Evolutionary conservation across 2,329 filamentous ascomycete species (phyloP).

Genomic region (Zymoseptoria ardabiliae): DNA sequence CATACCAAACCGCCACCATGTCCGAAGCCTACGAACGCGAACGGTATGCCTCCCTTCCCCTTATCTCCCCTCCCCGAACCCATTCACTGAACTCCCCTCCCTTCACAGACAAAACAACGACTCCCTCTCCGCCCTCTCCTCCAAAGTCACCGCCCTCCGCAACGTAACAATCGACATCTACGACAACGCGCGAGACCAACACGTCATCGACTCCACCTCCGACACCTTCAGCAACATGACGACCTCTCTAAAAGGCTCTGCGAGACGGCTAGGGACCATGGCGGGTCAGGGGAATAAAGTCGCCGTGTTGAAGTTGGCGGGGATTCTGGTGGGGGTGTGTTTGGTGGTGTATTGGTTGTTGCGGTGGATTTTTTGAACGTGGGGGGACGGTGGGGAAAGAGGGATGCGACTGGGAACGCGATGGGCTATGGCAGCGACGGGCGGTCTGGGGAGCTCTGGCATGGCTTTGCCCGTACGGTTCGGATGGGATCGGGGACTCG

Average conservation of each 20-base stretch:
- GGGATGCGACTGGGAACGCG: not conserved
- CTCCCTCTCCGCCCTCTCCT: slow-evolving; percentile 80
- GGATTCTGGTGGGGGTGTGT: slow-evolving; percentile 66
- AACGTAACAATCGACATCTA: slow-evolving; percentile 97
- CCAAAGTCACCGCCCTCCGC: slow-evolving; percentile 85
- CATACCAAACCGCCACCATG: slow-evolving; percentile 32
- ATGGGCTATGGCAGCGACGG: too few species aligned
- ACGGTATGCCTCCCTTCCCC: slow-evolving; percentile 40
- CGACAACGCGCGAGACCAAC: slow-evolving; percentile 84
- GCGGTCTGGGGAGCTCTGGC: too few species aligned
- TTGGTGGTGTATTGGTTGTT: slow-evolving; percentile 67
- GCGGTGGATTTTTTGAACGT: slow-evolving; percentile 27
- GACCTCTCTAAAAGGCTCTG: slow-evolving; percentile 75
- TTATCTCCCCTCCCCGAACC: not conserved
- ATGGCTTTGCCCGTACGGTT: too few species aligned
- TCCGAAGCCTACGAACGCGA: slow-evolving; percentile 53
- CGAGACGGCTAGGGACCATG: slow-evolving; percentile 77
- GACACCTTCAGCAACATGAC: slow-evolving; percentile 89
- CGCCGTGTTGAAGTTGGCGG: slow-evolving; percentile 81
- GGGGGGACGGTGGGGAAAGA: not conserved
- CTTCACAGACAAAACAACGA: slow-evolving; percentile 72
- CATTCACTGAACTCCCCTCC: slow-evolving; percentile 1
- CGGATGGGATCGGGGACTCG: too few species aligned
- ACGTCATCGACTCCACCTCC: slow-evolving; percentile 77
- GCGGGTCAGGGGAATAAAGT: slow-evolving; percentile 84